Conservation (phyloP, 768 basidiomycete species). For the Amanita rimosa region DNA sequence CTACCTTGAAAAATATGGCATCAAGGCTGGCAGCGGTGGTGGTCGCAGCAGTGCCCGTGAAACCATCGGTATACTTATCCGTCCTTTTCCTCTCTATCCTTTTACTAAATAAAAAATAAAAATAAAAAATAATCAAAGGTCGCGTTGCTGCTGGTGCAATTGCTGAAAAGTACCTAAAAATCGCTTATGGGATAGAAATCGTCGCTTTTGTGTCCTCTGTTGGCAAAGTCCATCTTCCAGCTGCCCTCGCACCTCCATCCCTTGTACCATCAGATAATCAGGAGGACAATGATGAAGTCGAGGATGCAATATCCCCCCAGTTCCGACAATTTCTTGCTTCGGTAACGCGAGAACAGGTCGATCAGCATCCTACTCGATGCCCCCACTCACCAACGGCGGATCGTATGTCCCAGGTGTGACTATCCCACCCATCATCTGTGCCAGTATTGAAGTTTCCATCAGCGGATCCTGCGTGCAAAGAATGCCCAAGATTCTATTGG, state of each 20-base stretch:
- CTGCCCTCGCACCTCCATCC: conserved; percentile 29
- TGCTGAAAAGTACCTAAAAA: conserved; percentile 88
- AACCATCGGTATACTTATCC: conserved; percentile 66
- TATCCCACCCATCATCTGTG: neutral
- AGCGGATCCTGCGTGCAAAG: conserved; percentile 94
- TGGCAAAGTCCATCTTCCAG: conserved; percentile 80
- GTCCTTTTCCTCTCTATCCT: neutral
- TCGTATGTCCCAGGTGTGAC: conserved; percentile 73
- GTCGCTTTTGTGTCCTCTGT: conserved; percentile 97
- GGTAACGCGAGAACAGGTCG: conserved; percentile 81
- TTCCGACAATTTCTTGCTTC: conserved; percentile 70
- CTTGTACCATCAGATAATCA: conserved; percentile 22
- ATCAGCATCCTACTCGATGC: conserved; percentile 79
- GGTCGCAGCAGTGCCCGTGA: conserved; percentile 93
- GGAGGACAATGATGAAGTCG: conserved; percentile 48
- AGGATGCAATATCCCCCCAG: conserved; percentile 74
- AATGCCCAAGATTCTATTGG: conserved; percentile 89
- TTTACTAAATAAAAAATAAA: no score
- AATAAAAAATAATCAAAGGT: conserved; percentile 35
- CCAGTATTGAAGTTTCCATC: neutral
- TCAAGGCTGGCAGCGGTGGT: conserved; percentile 96
- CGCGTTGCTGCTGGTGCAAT: conserved; percentile 98
- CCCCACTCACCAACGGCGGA: conserved; percentile 85
- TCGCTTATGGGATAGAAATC: conserved; percentile 84
- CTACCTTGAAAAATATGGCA: conserved; percentile 92